Percentiles rank a stretch among this genome's conserved stretches.
Conservation (phyloP, 768 basidiomycete species). For the Polyporus arcularius region DNA sequence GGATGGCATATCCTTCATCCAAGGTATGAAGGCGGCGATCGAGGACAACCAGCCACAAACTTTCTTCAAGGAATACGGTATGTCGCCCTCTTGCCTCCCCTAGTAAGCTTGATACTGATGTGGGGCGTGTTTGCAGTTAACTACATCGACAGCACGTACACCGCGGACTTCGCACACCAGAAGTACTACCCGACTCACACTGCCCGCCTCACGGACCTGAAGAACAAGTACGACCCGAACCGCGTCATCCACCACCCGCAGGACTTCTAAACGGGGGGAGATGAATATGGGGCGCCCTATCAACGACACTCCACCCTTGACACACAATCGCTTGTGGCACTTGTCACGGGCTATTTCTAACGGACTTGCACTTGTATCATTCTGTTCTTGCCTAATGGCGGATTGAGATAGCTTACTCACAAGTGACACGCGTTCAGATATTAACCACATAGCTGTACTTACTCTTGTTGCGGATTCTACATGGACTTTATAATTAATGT, state of each 20-base stretch:
- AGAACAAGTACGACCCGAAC: conserved; percentile 4
- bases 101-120: neutral
- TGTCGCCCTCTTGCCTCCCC: neutral
- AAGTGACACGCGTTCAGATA: no score
- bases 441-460: no score
- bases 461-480: no score
- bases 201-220: neutral
- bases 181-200: conserved; percentile 3
- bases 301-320: no score
- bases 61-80: conserved; percentile 2
- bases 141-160: conserved; percentile 11
- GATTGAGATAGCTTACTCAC: no score
- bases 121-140: neutral
- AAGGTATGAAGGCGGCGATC: conserved; percentile 3
- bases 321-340: no score
- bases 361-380: no score
- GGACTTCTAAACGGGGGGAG: neutral
- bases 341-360: no score
- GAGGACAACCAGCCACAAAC: neutral
- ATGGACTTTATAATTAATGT: no score
- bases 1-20: conserved; percentile 2
- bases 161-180: neutral
- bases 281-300: no score
- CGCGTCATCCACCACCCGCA: conserved; percentile 3
- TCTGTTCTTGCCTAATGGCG: no score